Conservation (phyloP, 2,329 filamentous ascomycete species). For the Venturia aucupariae region DNA sequence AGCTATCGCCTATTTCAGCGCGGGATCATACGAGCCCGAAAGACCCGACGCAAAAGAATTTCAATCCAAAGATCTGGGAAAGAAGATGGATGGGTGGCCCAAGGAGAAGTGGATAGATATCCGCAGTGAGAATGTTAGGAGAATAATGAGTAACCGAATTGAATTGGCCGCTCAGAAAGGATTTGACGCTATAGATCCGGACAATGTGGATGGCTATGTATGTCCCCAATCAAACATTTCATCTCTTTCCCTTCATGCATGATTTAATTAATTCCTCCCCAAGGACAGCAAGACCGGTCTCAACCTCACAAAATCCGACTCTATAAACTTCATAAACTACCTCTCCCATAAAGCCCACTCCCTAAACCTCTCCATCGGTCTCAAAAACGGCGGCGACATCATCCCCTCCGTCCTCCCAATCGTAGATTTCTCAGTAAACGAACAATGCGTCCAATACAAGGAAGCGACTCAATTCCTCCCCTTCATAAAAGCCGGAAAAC, state of each 20-base stretch:
- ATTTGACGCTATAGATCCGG: constrained; percentile 61
- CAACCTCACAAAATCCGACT: constrained; percentile 45
- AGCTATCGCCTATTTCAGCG: constrained; percentile 68
- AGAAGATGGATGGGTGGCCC: constrained; percentile 52
- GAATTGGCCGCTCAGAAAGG: constrained; percentile 51
- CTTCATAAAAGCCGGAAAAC: constrained; percentile 53
- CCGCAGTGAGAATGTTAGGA: constrained; percentile 46
- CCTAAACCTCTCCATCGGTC: constrained; percentile 51
- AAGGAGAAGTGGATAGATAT: constrained; percentile 62
- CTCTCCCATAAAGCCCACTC: constrained; percentile 46
- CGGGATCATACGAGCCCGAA: constrained; percentile 58
- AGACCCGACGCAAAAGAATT: constrained; percentile 52
- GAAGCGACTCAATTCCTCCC: constrained; percentile 51
- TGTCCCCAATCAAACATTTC: constrained; percentile 26
- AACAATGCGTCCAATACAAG: constrained; percentile 53
- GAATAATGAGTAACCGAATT: constrained; percentile 55
- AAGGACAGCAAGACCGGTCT: constrained; percentile 52
- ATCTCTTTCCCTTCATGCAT: neutral
- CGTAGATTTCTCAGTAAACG: constrained; percentile 60
- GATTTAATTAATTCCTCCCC: constrained; percentile 10
- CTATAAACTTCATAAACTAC: constrained; percentile 51
- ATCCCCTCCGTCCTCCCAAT: constrained; percentile 41
- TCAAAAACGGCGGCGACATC: constrained; percentile 60
- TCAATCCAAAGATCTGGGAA: constrained; percentile 47
- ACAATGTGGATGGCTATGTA: constrained; percentile 60